Evolutionary conservation across 331 rosid species (phyloP).

Genomic region (Cydonia oblonga): DNA sequence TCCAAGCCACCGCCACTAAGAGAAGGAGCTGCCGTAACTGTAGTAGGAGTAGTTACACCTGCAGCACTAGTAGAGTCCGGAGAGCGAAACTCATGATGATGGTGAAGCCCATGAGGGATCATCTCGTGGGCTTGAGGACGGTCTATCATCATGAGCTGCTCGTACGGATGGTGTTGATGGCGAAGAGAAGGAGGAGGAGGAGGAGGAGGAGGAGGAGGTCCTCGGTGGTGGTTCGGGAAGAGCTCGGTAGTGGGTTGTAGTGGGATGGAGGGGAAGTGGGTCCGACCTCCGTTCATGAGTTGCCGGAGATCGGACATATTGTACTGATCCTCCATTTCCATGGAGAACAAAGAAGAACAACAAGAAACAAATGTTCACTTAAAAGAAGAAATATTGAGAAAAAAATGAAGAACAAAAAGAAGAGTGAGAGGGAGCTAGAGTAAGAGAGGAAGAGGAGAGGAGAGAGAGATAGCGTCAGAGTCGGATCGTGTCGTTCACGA

Average conservation of each 20-base stretch:
- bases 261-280: slow-evolving; percentile 33
- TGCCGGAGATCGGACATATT: slow-evolving; percentile 59
- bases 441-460: background rate
- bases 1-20: slow-evolving; percentile 40
- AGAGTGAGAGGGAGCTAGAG: background rate
- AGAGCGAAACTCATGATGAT: slow-evolving; percentile 32
- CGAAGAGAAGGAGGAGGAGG: background rate
- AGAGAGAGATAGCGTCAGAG: slow-evolving; percentile 57
- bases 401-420: slow-evolving; percentile 6
- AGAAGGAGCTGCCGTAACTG: slow-evolving; percentile 42
- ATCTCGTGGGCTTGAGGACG: slow-evolving; percentile 32
- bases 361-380: background rate
- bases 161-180: slow-evolving; percentile 35
- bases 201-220: background rate
- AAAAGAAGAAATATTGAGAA: background rate
- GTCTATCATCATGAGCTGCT: slow-evolving; percentile 63
- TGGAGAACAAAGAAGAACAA: slow-evolving; percentile 4
- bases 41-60: background rate
- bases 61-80: slow-evolving; percentile 7
- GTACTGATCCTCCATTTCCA: slow-evolving; percentile 82
- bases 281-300: slow-evolving; percentile 39
- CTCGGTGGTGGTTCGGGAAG: slow-evolving; percentile 49
- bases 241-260: slow-evolving; percentile 40
- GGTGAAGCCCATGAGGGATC: slow-evolving; percentile 37
- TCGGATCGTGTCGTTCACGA: slow-evolving; percentile 98